Conservation (phyloP, 371 early-diverging fungal species). For the Actinomortierella ambigua region DNA sequence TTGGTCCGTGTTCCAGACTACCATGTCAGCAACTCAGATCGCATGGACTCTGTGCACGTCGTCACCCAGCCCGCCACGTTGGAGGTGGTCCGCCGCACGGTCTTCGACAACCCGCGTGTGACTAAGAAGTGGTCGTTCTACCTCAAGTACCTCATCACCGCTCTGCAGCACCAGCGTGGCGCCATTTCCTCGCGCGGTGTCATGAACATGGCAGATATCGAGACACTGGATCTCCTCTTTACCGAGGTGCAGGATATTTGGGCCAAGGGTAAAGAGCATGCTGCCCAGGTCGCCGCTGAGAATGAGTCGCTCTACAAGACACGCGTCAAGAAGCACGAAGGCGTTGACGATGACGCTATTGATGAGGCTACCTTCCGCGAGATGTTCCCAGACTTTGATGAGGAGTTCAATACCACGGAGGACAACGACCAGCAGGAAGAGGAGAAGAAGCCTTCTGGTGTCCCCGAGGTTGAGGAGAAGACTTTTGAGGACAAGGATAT, state of each 20-base stretch:
- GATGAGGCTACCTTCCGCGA: slow-evolving; percentile 73
- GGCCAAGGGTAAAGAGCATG: slow-evolving; percentile 73
- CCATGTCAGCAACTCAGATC: slow-evolving; percentile 41
- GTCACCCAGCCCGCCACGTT: slow-evolving; percentile 54
- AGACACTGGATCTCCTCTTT: slow-evolving; percentile 59
- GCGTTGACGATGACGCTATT: slow-evolving; percentile 72
- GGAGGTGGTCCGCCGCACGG: slow-evolving; percentile 50
- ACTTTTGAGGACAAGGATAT: slow-evolving; percentile 62
- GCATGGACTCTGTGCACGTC: slow-evolving; percentile 51
- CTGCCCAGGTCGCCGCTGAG: slow-evolving; percentile 69
- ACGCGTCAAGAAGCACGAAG: slow-evolving; percentile 66
- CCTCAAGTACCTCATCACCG: slow-evolving; percentile 61
- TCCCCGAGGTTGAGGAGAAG: slow-evolving; percentile 56
- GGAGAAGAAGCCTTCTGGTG: slow-evolving; percentile 9
- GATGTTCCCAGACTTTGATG: slow-evolving; percentile 79
- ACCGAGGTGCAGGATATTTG: slow-evolving; percentile 73
- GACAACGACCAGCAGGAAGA: slow-evolving; percentile 34
- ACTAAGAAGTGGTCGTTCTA: slow-evolving; percentile 68
- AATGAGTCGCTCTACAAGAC: slow-evolving; percentile 78
- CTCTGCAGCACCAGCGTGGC: slow-evolving; percentile 61
- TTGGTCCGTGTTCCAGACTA: slow-evolving; percentile 51
- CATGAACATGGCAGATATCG: slow-evolving; percentile 55
- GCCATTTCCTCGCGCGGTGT: slow-evolving; percentile 61
- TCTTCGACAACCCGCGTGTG: slow-evolving; percentile 58
- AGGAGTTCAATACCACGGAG: slow-evolving; percentile 55